phyloP scores from a whole-genome alignment of 345 rosid genomes.

The Camelina neglecta region DNA sequence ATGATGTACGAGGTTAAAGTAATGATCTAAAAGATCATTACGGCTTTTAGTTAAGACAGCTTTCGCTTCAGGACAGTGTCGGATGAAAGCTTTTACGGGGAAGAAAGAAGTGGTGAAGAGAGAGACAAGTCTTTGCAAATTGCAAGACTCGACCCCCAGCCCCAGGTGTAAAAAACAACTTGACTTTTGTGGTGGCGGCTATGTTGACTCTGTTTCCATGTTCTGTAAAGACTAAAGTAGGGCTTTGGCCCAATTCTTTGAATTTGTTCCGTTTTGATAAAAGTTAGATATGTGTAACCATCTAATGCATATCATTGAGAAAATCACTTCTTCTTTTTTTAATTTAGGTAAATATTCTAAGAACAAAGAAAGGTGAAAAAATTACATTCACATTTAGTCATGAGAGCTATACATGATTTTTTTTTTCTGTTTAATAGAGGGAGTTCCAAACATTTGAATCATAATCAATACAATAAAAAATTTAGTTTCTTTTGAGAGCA shows the following conservation, averaged over 20 bases:
- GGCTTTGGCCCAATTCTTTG: constrained; percentile 8
- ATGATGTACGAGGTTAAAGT: constrained; percentile 23
- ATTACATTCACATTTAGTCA: too few relatives aligned
- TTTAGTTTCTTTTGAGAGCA: too few relatives aligned
- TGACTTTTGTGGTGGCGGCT: neutral
- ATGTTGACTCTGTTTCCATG: constrained; percentile 10
- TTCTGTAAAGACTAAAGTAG: neutral
- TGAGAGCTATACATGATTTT: too few relatives aligned
- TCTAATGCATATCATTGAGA: too few relatives aligned
- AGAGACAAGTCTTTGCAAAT: constrained; percentile 10
- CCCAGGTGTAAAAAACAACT: neutral
- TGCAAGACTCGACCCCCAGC: neutral
- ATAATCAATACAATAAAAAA: too few relatives aligned
- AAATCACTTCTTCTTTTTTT: too few relatives aligned
- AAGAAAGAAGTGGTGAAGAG: neutral
- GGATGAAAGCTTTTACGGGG: neutral
- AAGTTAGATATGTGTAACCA: too few relatives aligned
- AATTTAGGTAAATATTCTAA: too few relatives aligned
- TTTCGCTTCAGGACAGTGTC: neutral
- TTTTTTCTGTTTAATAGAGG: too few relatives aligned
- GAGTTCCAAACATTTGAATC: too few relatives aligned
- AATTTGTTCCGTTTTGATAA: neutral
- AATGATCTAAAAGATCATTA: constrained; percentile 6
- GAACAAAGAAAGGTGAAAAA: too few relatives aligned
- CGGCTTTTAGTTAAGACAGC: constrained; percentile 6